Base-by-base conservation (phyloP, 2,329 filamentous ascomycete genomes). In the Dactylellina haptotyla region DNA sequence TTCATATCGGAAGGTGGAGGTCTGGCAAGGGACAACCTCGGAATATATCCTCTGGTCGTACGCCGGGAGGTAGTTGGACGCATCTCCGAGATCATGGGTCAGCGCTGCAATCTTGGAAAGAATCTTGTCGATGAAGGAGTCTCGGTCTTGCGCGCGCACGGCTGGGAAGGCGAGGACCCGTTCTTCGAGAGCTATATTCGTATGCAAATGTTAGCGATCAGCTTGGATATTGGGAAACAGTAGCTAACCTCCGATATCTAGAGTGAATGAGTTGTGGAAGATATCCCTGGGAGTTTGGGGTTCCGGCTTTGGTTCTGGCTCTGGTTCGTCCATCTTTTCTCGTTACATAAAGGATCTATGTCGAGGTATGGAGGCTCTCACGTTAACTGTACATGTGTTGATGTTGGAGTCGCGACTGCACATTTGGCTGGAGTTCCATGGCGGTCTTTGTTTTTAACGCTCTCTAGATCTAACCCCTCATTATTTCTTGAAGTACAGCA, bases 31-130 rank as follows among this genome's bases (percentile, higher is more conserved):
- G n/a, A n/a, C n/a, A 18, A 93, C 91, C 82, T 93, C 88, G 45
- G 89, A 87, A 79, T 97, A 98, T 23, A 90, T 89, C 77, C 91
- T 88, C 80, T 95, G 92, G 78, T 98, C 95, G 79, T 97, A 96
- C 5, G 92, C 88, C 1, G 95, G 93, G 14, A 97, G 87, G 76
- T 89, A 92, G 64, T 89, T 88, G 1, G 90, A 87, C 0, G 91
- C 90, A 81, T 97, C 93, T 76, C 91, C 89, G 39, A 97, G 91
- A 77, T 95, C 89, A 75, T 90, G 90, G 0, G 92, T 93, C 14
- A 98, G 85, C 66, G 88, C 87, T 28, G 91, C 89, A 78, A 98
- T 95, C 75, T 88, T 87, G 14, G 90, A 88, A 12, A 96, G 85
- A 76, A 93, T 90, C 78, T 91, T 87, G 77, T 97, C 93, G 50